Evolutionary conservation across 1,284 basidiomycete species (phyloP).

Genomic region (Puccinia sorghi): DNA sequence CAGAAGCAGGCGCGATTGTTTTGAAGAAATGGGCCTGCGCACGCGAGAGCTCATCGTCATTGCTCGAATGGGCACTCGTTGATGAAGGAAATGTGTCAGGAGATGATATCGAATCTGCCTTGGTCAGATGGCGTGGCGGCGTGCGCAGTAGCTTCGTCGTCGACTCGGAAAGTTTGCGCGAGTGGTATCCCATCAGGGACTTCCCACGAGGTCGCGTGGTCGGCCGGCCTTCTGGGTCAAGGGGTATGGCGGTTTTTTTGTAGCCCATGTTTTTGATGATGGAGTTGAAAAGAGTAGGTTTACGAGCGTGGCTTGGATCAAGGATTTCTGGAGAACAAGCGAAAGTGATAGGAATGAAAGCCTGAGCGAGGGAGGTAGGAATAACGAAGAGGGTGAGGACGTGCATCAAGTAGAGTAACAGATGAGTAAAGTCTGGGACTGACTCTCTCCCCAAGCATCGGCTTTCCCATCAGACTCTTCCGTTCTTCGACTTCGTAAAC

Average conservation of each 20-base stretch:
- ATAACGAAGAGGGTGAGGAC: slow-evolving; percentile 1
- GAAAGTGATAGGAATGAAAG: slow-evolving; percentile 49
- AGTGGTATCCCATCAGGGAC: slow-evolving; percentile 37
- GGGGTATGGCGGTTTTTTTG: slow-evolving; percentile 30
- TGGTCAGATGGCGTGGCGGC: slow-evolving; percentile 21
- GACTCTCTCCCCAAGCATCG: slow-evolving; percentile 49
- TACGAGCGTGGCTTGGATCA: slow-evolving; percentile 43
- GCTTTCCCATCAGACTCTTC: slow-evolving; percentile 49
- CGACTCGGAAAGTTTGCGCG: slow-evolving; percentile 41
- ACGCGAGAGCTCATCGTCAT: slow-evolving; percentile 39
- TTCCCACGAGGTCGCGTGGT: slow-evolving; percentile 35
- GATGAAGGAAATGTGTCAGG: slow-evolving; percentile 27
- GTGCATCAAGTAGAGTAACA: neutral
- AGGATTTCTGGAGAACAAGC: slow-evolving; percentile 49
- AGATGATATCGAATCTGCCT: slow-evolving; percentile 24
- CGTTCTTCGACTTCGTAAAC: slow-evolving; percentile 48
- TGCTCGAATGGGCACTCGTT: slow-evolving; percentile 19
- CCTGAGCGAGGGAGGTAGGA: slow-evolving; percentile 1
- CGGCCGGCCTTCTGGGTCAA: slow-evolving; percentile 35
- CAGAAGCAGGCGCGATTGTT: slow-evolving; percentile 43
- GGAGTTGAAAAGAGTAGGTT: slow-evolving; percentile 43
- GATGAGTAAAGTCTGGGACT: neutral
- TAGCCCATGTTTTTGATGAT: slow-evolving; percentile 47
- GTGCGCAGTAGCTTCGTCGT: slow-evolving; percentile 30
- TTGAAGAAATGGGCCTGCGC: slow-evolving; percentile 48